Base-by-base conservation (phyloP, 108 stramenopile genomes). In the Phaeodactylum tricornutum region DNA sequence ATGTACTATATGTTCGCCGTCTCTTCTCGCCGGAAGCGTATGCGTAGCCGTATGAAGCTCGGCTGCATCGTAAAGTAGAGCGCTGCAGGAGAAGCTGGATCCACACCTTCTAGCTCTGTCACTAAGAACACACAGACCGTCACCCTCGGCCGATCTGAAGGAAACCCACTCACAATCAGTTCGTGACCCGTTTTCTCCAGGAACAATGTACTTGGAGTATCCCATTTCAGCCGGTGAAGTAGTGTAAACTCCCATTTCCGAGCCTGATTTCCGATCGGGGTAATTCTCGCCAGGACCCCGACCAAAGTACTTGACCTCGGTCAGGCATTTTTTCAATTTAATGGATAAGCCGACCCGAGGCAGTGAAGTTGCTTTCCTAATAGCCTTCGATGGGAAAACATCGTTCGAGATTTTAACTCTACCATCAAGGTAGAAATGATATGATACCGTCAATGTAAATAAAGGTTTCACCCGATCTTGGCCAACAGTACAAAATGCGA, bases 261-360 rank as follows among this genome's bases (percentile, higher is more conserved):
- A 33, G 15, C 59, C 62, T 28, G 62, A 22, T 33, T 77, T 71
- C 30, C 84, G 50, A 47, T 91, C 88, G 20, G 50, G 40, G 53
- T 91, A 91, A 57, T 81, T 79, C 50, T 91, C 88, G 24, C 63
- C 36, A 2, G 72, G 72, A 2, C 88, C 88, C 30, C 69, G 52
- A 9, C 84, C 81, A 45, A 62, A 67, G 50, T 78, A 91, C 2
- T 33, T 41, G n/a, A 67, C 44, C 31, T 71, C 43, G 19, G 55
- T 48, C 19, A 84, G 42, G 2, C 53, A 36, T 21, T 44, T 21
- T 29, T 75, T 57, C 29, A 81, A 52, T 21, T 39, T 21, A 4
- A 86, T 32, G 21, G 66, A 49, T 4, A 84, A 26, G 0, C 88
- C 88, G 6, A 86, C 49, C 40, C 88, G 51, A 2, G 88, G 76